Conservation (phyloP, 306 rosid species). For the Prunus mongolica region DNA sequence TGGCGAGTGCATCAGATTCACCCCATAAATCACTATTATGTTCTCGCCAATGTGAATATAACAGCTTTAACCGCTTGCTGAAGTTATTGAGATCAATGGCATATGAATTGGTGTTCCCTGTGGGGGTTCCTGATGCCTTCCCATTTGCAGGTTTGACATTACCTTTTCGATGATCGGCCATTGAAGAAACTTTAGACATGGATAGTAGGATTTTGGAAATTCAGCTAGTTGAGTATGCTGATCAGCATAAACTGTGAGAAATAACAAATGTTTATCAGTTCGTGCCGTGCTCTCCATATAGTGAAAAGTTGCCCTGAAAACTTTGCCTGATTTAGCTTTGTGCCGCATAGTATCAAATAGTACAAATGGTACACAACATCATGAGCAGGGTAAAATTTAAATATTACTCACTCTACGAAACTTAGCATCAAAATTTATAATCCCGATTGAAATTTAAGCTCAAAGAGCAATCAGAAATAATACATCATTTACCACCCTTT, state of each 20-base stretch:
- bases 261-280: slow-evolving; percentile 6
- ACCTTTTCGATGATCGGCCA: slow-evolving; percentile 28
- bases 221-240: slow-evolving; percentile 8
- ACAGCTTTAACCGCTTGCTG: slow-evolving; percentile 21
- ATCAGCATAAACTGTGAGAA: slow-evolving; percentile 23
- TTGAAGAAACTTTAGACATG: neutral
- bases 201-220: neutral
- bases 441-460: neutral
- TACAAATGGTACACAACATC: neutral
- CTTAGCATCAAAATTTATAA: neutral
- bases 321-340: neutral
- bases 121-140: slow-evolving; percentile 16
- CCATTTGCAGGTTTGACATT: slow-evolving; percentile 18
- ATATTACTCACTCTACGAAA: neutral
- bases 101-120: slow-evolving; percentile 7
- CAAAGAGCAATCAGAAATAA: neutral
- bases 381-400: neutral
- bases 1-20: slow-evolving; percentile 17
- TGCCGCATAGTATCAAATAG: too few relatives aligned
- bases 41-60: slow-evolving; percentile 27
- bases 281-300: neutral
- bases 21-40: slow-evolving; percentile 22
- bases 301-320: slow-evolving; percentile 5
- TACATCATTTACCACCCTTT: neutral
- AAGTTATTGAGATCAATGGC: slow-evolving; percentile 24